These are phyloP conservation scores for Microcos paniculata DNA, from an alignment of 345 rosid species.

Conservation along the genomic window DNA sequence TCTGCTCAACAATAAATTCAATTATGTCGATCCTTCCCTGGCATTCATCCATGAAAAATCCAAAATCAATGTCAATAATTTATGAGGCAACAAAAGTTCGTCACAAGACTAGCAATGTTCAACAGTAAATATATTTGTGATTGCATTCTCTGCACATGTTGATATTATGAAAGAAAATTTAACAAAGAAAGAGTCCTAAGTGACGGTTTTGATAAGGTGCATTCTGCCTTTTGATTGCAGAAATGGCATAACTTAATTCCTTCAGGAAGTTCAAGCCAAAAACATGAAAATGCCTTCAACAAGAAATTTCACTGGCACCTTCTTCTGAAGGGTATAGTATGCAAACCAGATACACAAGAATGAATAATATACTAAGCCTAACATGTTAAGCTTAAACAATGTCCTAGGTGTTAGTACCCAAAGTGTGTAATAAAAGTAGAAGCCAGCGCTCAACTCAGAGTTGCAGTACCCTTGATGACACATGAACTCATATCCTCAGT, in stretches of 20 bases:
- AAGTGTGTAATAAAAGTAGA: background rate
- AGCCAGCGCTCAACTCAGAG: background rate
- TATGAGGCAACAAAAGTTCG: background rate
- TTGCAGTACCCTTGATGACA: background rate
- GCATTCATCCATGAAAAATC: background rate
- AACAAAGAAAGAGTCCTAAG: background rate
- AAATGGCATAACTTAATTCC: background rate
- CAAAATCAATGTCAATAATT: slow-evolving; percentile 7
- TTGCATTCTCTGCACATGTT: background rate
- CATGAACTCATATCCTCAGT: background rate
- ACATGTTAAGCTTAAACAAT: background rate
- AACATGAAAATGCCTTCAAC: background rate
- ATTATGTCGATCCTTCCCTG: slow-evolving; percentile 66
- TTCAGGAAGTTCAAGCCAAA: background rate
- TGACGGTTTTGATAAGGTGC: background rate
- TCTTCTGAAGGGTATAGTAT: background rate
- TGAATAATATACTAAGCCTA: background rate
- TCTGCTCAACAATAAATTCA: slow-evolving; percentile 59
- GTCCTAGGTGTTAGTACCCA: slow-evolving; percentile 2
- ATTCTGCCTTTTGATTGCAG: background rate
- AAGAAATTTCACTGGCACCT: background rate
- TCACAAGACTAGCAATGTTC: background rate
- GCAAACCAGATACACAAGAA: background rate
- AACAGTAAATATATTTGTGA: background rate
- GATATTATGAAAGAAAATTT: background rate